Evolutionary conservation across 179 eudicot genomes (phyloP).

Genomic region (Beta macrorhiza): DNA sequence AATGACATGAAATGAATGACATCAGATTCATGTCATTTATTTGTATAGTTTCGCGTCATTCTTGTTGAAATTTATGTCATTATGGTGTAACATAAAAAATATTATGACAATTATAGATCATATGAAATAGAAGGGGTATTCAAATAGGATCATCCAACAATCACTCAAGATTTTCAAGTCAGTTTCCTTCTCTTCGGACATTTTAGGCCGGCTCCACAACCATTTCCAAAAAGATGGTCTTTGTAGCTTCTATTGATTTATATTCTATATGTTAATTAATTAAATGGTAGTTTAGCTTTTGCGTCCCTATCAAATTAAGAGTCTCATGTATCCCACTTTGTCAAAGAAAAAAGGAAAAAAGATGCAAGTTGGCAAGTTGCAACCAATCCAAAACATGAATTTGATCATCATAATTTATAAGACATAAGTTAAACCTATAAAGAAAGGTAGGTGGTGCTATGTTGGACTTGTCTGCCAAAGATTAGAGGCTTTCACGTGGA

Average conservation of each 20-base stretch:
- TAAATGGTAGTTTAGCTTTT: background rate
- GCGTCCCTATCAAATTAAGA: conserved; percentile 3
- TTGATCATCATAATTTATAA: background rate
- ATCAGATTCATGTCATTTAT: no score
- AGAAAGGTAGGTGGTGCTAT: conserved; percentile 1
- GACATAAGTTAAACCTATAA: background rate
- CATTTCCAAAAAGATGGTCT: background rate
- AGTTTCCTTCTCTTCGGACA: no score
- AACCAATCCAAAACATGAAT: conserved; percentile 10
- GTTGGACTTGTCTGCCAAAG: conserved; percentile 13
- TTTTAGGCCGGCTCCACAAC: background rate
- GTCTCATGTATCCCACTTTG: background rate
- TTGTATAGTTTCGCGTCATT: no score
- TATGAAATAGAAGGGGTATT: no score
- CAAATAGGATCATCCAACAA: no score
- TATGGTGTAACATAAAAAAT: no score
- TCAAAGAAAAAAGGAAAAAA: background rate
- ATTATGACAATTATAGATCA: no score
- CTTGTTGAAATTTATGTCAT: no score
- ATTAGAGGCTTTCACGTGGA: conserved; percentile 12
- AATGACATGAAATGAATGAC: no score
- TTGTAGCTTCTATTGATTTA: background rate
- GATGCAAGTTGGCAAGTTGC: conserved; percentile 25
- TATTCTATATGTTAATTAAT: background rate
- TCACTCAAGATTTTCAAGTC: background rate